A percentile compares a stretch with the other conserved stretches of the same genome.
These are phyloP conservation scores for Lecanoromycetidae sp. DNA, from an alignment of 2,329 filamentous ascomycete genomes.

Conservation along the genomic window DNA sequence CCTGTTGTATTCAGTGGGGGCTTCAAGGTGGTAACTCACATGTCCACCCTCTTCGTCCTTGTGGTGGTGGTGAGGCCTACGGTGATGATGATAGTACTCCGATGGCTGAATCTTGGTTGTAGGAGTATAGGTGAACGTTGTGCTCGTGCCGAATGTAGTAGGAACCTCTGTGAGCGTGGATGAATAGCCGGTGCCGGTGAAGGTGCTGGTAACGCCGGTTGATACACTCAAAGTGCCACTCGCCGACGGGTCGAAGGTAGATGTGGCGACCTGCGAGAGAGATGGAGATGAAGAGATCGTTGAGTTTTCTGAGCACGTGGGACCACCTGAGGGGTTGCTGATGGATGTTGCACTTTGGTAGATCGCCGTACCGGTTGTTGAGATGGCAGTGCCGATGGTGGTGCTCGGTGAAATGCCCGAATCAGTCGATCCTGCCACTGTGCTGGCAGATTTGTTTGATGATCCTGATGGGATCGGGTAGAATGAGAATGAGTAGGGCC, in stretches of 20 bases:
- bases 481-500: too few relatives aligned
- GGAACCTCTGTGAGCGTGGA: background rate
- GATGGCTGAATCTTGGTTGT: background rate
- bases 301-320: background rate
- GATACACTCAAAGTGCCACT: background rate
- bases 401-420: too few relatives aligned
- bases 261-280: background rate
- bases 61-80: background rate
- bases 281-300: background rate
- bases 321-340: background rate
- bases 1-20: too few relatives aligned
- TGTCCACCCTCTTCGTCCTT: background rate
- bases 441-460: too few relatives aligned
- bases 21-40: too few relatives aligned
- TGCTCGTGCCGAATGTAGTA: background rate
- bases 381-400: background rate
- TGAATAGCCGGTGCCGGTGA: background rate
- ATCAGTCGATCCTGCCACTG: too few relatives aligned
- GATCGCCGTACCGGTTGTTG: background rate
- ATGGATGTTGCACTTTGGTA: background rate
- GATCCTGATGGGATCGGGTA: too few relatives aligned
- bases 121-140: background rate
- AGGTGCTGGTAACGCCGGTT: background rate
- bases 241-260: background rate
- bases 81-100: constrained; percentile 9